These are phyloP conservation scores for Tolypocladium guangdongense DNA, from an alignment of 2,329 filamentous ascomycete genomes.

Conservation along the genomic window DNA sequence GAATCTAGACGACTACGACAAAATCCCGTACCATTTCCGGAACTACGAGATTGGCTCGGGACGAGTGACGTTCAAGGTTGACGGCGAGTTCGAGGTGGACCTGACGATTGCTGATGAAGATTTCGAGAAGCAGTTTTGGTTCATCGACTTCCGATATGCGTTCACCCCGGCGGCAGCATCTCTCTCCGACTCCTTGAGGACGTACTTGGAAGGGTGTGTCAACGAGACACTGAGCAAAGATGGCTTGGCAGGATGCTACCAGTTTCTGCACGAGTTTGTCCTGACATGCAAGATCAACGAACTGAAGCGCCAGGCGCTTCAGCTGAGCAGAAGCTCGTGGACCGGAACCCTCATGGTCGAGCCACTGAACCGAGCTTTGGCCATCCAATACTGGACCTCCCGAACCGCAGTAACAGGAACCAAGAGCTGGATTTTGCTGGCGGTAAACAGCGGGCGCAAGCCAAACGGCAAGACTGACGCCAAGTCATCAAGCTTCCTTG, in stretches of 20 bases:
- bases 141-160: conserved; percentile 80
- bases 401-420: conserved; percentile 39
- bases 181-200: conserved; percentile 52
- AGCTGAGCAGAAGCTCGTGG: conserved; percentile 63
- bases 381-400: conserved; percentile 83
- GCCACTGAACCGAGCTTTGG: conserved; percentile 66
- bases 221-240: conserved; percentile 61
- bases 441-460: conserved; percentile 57
- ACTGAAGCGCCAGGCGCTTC: conserved; percentile 64
- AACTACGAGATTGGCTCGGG: conserved; percentile 73
- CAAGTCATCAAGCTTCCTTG: conserved; percentile 42
- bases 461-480: conserved; percentile 26
- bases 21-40: conserved; percentile 61
- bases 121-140: conserved; percentile 75
- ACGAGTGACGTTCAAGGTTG: conserved; percentile 78
- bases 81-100: conserved; percentile 84
- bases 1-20: conserved; percentile 73
- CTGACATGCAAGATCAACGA: conserved; percentile 85
- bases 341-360: conserved; percentile 68
- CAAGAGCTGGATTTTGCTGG: conserved; percentile 89
- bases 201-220: conserved; percentile 56
- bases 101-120: conserved; percentile 84
- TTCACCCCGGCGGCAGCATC: conserved; percentile 59
- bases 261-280: conserved; percentile 76
- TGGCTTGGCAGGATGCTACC: conserved; percentile 71